Base-by-base conservation (phyloP, 768 basidiomycete species). In the Kondoa subrosea region DNA sequence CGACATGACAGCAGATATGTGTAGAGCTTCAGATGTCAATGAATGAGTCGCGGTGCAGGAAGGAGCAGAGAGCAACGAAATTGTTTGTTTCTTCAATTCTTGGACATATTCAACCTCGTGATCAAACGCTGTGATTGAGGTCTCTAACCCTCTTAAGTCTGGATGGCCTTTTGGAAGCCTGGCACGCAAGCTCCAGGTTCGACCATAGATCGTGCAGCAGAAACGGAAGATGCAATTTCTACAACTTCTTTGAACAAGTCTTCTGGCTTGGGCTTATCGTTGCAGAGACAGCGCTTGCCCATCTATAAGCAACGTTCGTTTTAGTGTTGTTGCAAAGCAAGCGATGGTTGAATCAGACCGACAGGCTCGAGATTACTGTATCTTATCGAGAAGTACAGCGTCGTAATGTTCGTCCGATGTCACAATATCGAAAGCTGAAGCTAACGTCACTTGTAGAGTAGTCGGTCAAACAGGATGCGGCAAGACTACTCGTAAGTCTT, bases 401-500 rank as follows among this genome's bases (percentile, higher is more conserved):
- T 91, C 8, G 81, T 86, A 1, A 89, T 75, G 25, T 65, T 21
- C 14, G 61, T 33, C 17, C 61, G 12, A 27, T 4, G 17, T 16
- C 29, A 26, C 8, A n/a, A 32, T 29, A 21, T 63, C 8, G 33
- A n/a, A 8, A 33, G 61, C 29, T n/a, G 8, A 31, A 31, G 15
- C 16, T 17, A 31, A 30, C n/a, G 40, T 8, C 71, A 1, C 70
- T 71, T 62, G 50, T 4, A 62, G 96, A 63, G 85, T 97, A 3
- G 88, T 93, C 8, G 93, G 88, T 8, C 88, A 96, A 74, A 97
- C 95, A 0, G 95, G 95, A 1, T 95, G 89, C 68, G 95, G 95
- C 59, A 97, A 99, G 79, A 93, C 91, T 4, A 99, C 93, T 71
- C 93, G 61, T 63, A 63, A 3, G 61, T 63, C 91, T 93, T 71